phyloP scores from a whole-genome alignment of 2,329 filamentous ascomycete species.

The Xylaria sp. region DNA sequence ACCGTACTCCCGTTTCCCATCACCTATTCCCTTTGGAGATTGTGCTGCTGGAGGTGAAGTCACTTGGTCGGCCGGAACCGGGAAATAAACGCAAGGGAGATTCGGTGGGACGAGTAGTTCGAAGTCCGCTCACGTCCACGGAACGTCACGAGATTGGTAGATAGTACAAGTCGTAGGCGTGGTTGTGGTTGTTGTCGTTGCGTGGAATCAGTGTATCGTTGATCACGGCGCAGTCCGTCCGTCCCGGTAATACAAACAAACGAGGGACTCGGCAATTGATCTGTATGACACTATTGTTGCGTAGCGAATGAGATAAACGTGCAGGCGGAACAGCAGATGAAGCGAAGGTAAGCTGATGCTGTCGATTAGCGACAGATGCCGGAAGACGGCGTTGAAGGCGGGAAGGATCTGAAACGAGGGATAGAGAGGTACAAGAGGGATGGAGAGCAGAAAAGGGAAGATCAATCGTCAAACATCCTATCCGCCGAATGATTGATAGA shows the following conservation, averaged over 20 bases:
- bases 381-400: not conserved
- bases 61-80: not conserved
- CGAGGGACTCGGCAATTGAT: not conserved
- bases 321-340: not conserved
- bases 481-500: not conserved
- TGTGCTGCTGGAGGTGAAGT: not conserved
- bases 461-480: constrained; percentile 21
- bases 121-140: not conserved
- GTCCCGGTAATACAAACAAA: not conserved
- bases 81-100: not conserved
- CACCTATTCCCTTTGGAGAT: not conserved
- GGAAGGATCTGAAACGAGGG: constrained; percentile 18
- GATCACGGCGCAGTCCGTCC: not conserved
- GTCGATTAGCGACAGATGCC: constrained; percentile 1
- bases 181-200: not conserved
- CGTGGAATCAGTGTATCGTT: not conserved
- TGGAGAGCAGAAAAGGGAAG: not conserved
- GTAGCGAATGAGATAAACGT: constrained; percentile 4
- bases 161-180: not conserved
- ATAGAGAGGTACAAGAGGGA: not conserved
- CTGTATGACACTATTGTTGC: not conserved
- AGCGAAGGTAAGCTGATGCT: not conserved
- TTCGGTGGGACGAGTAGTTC: not conserved
- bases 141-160: not conserved
- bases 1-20: constrained; percentile 9